phyloP scores from a whole-genome alignment of 768 basidiomycete species.

The Rhodotorula kratochvilovae region DNA sequence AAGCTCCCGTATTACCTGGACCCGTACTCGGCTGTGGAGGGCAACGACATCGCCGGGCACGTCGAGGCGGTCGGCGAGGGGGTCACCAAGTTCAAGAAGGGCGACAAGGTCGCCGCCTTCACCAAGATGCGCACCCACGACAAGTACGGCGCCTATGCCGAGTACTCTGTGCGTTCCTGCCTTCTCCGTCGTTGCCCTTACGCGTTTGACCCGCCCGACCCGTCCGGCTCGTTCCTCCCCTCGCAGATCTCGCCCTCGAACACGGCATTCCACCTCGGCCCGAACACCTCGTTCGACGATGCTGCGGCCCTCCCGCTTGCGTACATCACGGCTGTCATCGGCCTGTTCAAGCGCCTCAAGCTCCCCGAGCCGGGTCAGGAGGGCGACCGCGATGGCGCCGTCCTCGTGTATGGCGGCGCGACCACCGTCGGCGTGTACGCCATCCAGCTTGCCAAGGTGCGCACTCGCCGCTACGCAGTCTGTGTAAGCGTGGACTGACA shows the following conservation, averaged over 20 bases:
- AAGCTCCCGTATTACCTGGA: neutral
- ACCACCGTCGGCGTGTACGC: conserved; percentile 42
- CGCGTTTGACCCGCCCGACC: neutral
- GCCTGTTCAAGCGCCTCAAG: conserved; percentile 34
- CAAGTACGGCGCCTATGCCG: conserved; percentile 42
- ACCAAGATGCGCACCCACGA: conserved; percentile 34
- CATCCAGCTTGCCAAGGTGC: conserved; percentile 41
- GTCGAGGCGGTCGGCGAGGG: conserved; percentile 40
- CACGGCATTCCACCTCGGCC: conserved; percentile 28
- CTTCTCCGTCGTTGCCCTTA: neutral
- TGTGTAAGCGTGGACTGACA: too few species aligned
- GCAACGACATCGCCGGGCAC: conserved; percentile 42
- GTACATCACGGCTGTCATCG: conserved; percentile 43
- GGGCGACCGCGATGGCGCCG: neutral
- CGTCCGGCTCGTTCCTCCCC: neutral
- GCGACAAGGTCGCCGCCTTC: conserved; percentile 43
- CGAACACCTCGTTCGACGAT: conserved; percentile 38
- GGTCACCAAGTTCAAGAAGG: conserved; percentile 40
- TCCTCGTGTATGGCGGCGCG: conserved; percentile 36
- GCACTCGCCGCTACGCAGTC: neutral
- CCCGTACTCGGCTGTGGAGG: conserved; percentile 25
- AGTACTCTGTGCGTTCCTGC: conserved; percentile 23
- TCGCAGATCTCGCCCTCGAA: conserved; percentile 29
- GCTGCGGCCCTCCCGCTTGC: conserved; percentile 42
- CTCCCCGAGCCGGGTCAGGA: conserved; percentile 22